Percentiles rank a stretch among this genome's conserved stretches.
Evolutionary conservation across 2,329 filamentous ascomycete genomes (phyloP).

Genomic region (Sporothrix brasiliensis): DNA sequence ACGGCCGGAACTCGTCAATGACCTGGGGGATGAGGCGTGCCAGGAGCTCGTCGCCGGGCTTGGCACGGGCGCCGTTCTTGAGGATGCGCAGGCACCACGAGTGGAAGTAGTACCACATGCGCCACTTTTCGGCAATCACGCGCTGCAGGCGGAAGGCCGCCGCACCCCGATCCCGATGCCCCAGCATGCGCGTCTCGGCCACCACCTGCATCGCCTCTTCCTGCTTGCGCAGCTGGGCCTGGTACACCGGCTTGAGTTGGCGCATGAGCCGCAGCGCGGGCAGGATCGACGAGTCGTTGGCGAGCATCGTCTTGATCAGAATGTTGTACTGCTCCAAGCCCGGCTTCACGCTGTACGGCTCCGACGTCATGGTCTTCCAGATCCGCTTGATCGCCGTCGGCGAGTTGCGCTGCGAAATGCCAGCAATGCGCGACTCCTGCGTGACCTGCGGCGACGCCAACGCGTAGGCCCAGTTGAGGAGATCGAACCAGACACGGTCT

Average conservation of each 20-base stretch:
- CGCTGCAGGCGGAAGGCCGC: slow-evolving; percentile 36
- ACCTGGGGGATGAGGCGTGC: slow-evolving; percentile 46
- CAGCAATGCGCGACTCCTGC: slow-evolving; percentile 45
- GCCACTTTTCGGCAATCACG: slow-evolving; percentile 40
- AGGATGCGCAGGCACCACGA: slow-evolving; percentile 40
- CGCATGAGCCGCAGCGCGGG: slow-evolving; percentile 41
- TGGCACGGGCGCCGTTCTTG: slow-evolving; percentile 31
- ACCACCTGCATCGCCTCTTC: slow-evolving; percentile 37
- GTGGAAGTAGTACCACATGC: slow-evolving; percentile 43
- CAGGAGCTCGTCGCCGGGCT: slow-evolving; percentile 28
- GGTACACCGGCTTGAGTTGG: slow-evolving; percentile 40
- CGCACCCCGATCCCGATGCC: background rate
- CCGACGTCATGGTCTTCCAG: slow-evolving; percentile 61
- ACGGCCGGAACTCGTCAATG: slow-evolving; percentile 53
- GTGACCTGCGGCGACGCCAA: slow-evolving; percentile 48
- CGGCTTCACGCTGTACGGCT: slow-evolving; percentile 60
- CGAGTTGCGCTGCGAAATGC: slow-evolving; percentile 44
- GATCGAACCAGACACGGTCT: slow-evolving; percentile 62
- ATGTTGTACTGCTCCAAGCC: slow-evolving; percentile 59
- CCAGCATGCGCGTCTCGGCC: background rate
- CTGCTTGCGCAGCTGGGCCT: slow-evolving; percentile 35
- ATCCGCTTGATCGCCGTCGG: slow-evolving; percentile 53
- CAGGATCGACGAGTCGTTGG: slow-evolving; percentile 14
- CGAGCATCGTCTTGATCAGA: slow-evolving; percentile 47
- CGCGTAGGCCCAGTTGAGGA: slow-evolving; percentile 69